Evolutionary conservation across 176 grass and related monocot genomes (phyloP).

Genomic region (Zoysia japonica): DNA sequence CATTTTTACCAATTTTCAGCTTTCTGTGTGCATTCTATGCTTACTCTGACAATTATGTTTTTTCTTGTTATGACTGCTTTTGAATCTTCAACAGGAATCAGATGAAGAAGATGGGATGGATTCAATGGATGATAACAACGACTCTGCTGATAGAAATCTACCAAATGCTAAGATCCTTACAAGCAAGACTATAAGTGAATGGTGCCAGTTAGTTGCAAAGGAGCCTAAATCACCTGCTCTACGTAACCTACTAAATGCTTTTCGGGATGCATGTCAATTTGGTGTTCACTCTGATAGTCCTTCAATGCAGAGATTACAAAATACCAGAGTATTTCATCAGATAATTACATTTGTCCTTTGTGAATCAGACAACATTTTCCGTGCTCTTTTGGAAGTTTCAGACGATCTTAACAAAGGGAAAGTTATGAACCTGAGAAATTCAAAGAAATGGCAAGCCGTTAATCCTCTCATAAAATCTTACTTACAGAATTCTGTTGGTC

Average conservation of each 20-base stretch:
- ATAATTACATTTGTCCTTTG: conserved; percentile 74
- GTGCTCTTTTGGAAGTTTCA: conserved; percentile 61
- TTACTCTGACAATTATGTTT: not conserved
- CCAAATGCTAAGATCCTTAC: conserved; percentile 61
- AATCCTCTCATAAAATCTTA: conserved; percentile 78
- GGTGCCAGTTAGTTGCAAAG: conserved; percentile 83
- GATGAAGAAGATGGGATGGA: conserved; percentile 63
- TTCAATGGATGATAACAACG: conserved; percentile 29
- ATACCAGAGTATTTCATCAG: conserved; percentile 60
- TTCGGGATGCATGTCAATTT: conserved; percentile 66
- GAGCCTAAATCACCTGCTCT: conserved; percentile 61
- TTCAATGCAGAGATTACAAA: conserved; percentile 55
- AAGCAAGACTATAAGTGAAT: conserved; percentile 76
- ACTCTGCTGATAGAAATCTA: conserved; percentile 40
- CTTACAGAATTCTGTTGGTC: conserved; percentile 61
- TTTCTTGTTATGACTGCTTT: not conserved
- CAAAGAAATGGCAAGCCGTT: conserved; percentile 58
- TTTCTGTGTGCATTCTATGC: conserved; percentile 11
- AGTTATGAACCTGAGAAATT: conserved; percentile 62
- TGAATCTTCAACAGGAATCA: conserved; percentile 55
- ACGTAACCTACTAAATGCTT: conserved; percentile 71
- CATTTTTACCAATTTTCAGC: not conserved
- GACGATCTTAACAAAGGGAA: conserved; percentile 58
- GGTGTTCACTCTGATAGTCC: conserved; percentile 51
- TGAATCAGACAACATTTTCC: conserved; percentile 62